Evolutionary conservation across 768 basidiomycete species (phyloP).

Genomic region (Dioszegia crocea): DNA sequence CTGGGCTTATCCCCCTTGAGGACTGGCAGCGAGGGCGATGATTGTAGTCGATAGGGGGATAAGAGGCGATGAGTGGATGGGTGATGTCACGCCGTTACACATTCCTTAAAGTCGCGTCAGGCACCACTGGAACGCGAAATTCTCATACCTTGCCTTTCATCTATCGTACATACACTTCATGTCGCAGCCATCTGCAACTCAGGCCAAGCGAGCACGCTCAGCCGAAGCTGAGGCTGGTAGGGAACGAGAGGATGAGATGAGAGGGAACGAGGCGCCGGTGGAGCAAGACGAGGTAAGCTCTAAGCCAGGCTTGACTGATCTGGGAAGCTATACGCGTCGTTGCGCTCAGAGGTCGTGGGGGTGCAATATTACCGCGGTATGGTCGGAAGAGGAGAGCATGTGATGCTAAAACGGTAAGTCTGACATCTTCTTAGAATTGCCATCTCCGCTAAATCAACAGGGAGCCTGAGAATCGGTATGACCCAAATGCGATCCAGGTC

Average conservation of each 20-base stretch:
- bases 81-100: background rate
- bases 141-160: background rate
- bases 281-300: constrained; percentile 3
- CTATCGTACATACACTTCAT: background rate
- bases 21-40: too few species aligned
- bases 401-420: constrained; percentile 22
- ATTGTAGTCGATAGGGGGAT: too few species aligned
- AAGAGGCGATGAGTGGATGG: too few species aligned
- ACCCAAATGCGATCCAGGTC: constrained; percentile 62
- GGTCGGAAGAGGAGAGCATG: constrained; percentile 72
- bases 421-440: too few species aligned
- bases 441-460: background rate
- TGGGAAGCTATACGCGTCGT: constrained; percentile 58
- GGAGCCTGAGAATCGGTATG: constrained; percentile 29
- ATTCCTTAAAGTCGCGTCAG: background rate
- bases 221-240: background rate
- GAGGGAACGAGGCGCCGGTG: background rate
- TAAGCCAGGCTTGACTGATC: background rate
- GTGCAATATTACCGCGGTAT: constrained; percentile 79
- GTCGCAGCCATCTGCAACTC: background rate
- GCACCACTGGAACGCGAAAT: background rate
- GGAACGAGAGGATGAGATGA: constrained; percentile 9
- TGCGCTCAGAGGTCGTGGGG: constrained; percentile 68
- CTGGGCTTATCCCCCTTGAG: too few species aligned
- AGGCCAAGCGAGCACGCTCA: background rate